phyloP scores from a whole-genome alignment of 257 asterid species.

The Cordia subcordata region DNA sequence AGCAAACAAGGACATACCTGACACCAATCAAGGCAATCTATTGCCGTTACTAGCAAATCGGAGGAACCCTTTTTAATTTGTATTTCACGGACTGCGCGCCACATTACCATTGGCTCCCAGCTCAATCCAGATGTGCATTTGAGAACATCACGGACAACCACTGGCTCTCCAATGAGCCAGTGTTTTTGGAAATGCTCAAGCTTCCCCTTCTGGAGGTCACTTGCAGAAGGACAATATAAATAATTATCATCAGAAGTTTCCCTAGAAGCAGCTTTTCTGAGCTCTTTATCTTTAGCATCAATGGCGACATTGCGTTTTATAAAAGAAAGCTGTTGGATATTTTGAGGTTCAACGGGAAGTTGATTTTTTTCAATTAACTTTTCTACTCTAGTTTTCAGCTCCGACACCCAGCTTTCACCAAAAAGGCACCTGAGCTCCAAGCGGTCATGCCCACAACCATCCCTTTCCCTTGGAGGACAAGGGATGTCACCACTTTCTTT shows the following conservation, averaged over 20 bases:
- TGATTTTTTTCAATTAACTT: constrained; percentile 9
- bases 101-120: constrained; percentile 82
- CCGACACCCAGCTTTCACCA: constrained; percentile 32
- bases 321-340: constrained; percentile 30
- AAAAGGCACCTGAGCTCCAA: constrained; percentile 42
- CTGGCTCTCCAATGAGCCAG: constrained; percentile 63
- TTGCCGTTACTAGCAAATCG: constrained; percentile 45
- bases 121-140: constrained; percentile 51
- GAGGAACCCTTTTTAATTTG: constrained; percentile 25
- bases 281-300: constrained; percentile 5
- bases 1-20: constrained; percentile 33
- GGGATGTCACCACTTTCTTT: constrained; percentile 41
- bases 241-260: constrained; percentile 39
- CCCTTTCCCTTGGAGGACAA: constrained; percentile 46
- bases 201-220: constrained; percentile 28
- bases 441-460: constrained; percentile 47
- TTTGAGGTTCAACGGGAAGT: constrained; percentile 9
- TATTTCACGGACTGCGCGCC: constrained; percentile 61
- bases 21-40: constrained; percentile 63
- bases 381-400: constrained; percentile 28
- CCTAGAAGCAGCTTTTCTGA: constrained; percentile 40
- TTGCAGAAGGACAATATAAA: constrained; percentile 47
- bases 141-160: constrained; percentile 40
- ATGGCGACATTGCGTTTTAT: constrained; percentile 15
- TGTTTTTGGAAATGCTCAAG: constrained; percentile 58